These are phyloP conservation scores for Penicillium capsulatum DNA, from an alignment of 2,329 filamentous ascomycete genomes.

Conservation along the genomic window DNA sequence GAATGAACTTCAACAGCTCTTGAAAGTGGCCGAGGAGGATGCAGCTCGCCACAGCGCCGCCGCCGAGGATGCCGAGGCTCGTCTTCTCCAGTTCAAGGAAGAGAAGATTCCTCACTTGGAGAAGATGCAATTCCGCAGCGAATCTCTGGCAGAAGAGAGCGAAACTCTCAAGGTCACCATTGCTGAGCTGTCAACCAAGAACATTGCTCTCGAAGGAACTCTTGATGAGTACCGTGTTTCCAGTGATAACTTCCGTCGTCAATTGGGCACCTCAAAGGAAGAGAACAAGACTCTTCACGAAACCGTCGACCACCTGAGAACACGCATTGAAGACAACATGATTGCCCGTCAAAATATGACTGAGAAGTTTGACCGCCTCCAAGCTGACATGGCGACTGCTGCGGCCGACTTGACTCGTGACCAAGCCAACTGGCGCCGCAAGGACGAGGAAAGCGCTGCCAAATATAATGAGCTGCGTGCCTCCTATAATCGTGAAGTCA, in stretches of 20 bases:
- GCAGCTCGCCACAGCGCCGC: slow-evolving; percentile 45
- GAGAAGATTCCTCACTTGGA: slow-evolving; percentile 66
- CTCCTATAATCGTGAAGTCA: slow-evolving; percentile 64
- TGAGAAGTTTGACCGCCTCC: slow-evolving; percentile 75
- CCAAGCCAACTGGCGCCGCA: slow-evolving; percentile 71
- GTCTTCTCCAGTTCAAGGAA: slow-evolving; percentile 61
- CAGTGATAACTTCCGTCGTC: slow-evolving; percentile 54
- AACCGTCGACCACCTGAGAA: slow-evolving; percentile 67
- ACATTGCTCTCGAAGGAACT: slow-evolving; percentile 57
- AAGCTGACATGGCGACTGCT: slow-evolving; percentile 78
- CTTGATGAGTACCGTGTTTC: slow-evolving; percentile 62
- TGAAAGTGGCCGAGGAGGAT: slow-evolving; percentile 62
- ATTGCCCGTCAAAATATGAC: slow-evolving; percentile 79
- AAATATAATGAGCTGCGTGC: slow-evolving; percentile 54
- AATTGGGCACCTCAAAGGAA: slow-evolving; percentile 49
- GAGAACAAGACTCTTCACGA: slow-evolving; percentile 71
- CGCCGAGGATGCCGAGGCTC: slow-evolving; percentile 61
- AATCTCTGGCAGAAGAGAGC: slow-evolving; percentile 66
- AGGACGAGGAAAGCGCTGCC: slow-evolving; percentile 54
- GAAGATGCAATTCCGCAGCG: slow-evolving; percentile 60
- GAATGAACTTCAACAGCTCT: slow-evolving; percentile 65
- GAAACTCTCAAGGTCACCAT: slow-evolving; percentile 51
- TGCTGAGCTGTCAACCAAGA: slow-evolving; percentile 55
- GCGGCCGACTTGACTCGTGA: slow-evolving; percentile 78
- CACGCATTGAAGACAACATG: slow-evolving; percentile 80